These are phyloP conservation scores for Akanthomyces lecanii DNA, from an alignment of 2,329 filamentous ascomycete species.

Conservation along the genomic window DNA sequence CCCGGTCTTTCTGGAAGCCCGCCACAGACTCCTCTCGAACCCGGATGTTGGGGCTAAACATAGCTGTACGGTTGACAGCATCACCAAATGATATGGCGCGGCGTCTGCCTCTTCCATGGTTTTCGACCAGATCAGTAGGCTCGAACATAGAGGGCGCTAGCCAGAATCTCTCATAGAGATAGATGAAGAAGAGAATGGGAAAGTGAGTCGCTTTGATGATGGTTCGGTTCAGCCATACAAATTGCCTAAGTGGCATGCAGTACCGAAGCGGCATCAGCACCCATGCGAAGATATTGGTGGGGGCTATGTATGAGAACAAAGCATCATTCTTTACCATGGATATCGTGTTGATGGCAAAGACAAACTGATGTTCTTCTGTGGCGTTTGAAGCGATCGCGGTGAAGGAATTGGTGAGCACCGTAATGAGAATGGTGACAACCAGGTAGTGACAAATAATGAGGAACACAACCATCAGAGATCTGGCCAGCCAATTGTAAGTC, in stretches of 20 bases:
- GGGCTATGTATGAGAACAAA: constrained; percentile 88
- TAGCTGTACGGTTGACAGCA: constrained; percentile 49
- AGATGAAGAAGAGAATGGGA: constrained; percentile 82
- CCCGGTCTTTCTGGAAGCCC: constrained; percentile 84
- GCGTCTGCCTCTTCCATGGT: constrained; percentile 49
- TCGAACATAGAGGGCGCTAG: constrained; percentile 74
- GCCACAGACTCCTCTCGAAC: constrained; percentile 82
- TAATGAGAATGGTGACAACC: constrained; percentile 89
- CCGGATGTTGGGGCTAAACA: constrained; percentile 70
- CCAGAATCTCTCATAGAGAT: constrained; percentile 77
- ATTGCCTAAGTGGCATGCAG: constrained; percentile 72
- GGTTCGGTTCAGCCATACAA: constrained; percentile 81
- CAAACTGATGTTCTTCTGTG: constrained; percentile 85
- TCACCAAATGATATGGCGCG: constrained; percentile 55
- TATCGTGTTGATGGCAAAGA: constrained; percentile 95
- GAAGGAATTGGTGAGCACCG: constrained; percentile 93
- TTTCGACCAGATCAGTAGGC: constrained; percentile 80
- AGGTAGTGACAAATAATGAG: constrained; percentile 94
- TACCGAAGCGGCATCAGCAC: constrained; percentile 78
- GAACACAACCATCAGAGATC: constrained; percentile 71
- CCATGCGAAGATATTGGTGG: constrained; percentile 90
- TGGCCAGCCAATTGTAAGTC: constrained; percentile 73
- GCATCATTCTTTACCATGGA: constrained; percentile 99
- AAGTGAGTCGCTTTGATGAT: constrained; percentile 91
- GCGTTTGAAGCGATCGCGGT: constrained; percentile 93